Conservation (phyloP, 2,329 filamentous ascomycete species). For the Penicillium sp. region DNA sequence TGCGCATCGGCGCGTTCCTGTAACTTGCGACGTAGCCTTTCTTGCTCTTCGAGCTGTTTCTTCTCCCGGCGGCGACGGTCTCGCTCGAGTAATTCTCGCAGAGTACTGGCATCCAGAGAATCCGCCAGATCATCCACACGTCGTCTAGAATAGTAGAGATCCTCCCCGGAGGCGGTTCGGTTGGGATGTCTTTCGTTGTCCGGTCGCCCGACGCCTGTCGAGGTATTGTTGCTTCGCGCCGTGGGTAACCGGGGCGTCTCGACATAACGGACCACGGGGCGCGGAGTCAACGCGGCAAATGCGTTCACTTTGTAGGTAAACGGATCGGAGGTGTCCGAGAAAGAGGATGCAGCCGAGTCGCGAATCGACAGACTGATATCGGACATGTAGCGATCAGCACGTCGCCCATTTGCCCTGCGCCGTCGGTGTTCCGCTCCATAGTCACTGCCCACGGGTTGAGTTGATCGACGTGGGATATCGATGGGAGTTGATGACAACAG, state of each 20-base stretch:
- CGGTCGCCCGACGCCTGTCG: conserved; percentile 49
- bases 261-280: conserved; percentile 78
- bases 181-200: conserved; percentile 55
- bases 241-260: conserved; percentile 63
- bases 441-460: conserved; percentile 59
- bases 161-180: conserved; percentile 64
- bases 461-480: conserved; percentile 64
- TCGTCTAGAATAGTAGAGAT: conserved; percentile 60
- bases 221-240: conserved; percentile 51
- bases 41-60: conserved; percentile 71
- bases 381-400: conserved; percentile 66
- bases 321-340: conserved; percentile 74
- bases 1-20: conserved; percentile 57
- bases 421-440: conserved; percentile 55
- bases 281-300: conserved; percentile 79
- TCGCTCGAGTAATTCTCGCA: conserved; percentile 87
- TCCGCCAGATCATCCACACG: conserved; percentile 74
- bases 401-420: conserved; percentile 59
- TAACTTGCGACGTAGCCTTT: conserved; percentile 57
- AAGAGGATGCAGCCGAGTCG: conserved; percentile 74
- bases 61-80: conserved; percentile 79
- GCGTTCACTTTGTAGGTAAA: conserved; percentile 79
- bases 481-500: conserved; percentile 74
- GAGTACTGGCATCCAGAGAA: conserved; percentile 77
- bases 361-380: conserved; percentile 75